Conservation (phyloP, 148 eudicot genomes). For the Cornus florida region DNA sequence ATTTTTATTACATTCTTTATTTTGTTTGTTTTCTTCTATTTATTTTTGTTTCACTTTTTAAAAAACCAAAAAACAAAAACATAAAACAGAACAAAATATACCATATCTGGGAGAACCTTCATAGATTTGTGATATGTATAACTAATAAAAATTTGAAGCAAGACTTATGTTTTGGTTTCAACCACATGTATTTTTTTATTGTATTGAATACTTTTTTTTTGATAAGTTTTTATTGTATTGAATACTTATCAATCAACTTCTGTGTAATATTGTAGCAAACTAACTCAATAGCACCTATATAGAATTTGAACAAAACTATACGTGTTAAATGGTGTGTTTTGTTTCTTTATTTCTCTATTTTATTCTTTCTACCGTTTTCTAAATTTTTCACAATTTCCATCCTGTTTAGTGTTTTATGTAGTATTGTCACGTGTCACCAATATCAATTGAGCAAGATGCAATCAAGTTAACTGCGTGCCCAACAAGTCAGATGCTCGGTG, state of each 20-base stretch:
- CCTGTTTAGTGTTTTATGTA: not conserved
- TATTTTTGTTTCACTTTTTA: no score
- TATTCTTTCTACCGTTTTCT: no score
- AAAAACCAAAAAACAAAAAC: no score
- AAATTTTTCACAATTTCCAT: no score
- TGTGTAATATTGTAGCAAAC: not conserved
- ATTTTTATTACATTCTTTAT: no score
- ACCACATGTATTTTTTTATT: not conserved
- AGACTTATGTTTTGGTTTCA: no score
- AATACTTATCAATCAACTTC: not conserved
- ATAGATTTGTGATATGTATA: no score
- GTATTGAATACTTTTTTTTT: not conserved
- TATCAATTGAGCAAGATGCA: not conserved
- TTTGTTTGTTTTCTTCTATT: no score
- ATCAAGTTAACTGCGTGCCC: not conserved
- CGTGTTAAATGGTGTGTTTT: not conserved
- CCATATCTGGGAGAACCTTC: no score
- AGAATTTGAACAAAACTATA: not conserved
- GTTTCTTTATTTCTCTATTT: not conserved
- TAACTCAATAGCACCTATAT: not conserved
- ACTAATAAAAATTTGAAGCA: no score
- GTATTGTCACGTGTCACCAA: not conserved
- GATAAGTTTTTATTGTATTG: not conserved
- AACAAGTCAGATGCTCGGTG: not conserved
- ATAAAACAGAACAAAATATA: no score